Conservation (phyloP, 2,329 filamentous ascomycete genomes). For the Drechslerella dactyloides region DNA sequence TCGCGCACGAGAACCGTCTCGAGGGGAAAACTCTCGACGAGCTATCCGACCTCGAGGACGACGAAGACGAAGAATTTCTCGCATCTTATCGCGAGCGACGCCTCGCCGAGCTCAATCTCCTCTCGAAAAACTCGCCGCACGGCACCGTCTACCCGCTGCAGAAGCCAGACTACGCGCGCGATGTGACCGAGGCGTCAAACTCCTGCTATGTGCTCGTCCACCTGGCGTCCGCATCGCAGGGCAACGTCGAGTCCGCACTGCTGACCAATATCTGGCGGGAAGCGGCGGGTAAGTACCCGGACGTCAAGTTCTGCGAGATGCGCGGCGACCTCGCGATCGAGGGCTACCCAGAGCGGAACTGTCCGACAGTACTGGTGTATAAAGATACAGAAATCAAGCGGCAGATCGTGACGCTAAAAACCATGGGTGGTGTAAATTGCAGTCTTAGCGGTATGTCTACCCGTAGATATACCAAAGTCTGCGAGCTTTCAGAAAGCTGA, state of each 20-base stretch:
- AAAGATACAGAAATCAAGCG: constrained; percentile 88
- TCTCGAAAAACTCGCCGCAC: constrained; percentile 79
- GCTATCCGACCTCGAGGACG: constrained; percentile 88
- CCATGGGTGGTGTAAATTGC: constrained; percentile 74
- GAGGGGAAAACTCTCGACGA: constrained; percentile 96
- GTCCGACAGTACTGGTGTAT: constrained; percentile 91
- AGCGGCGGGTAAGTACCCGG: constrained; percentile 82
- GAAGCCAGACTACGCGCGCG: constrained; percentile 88
- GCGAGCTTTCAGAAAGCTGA: constrained; percentile 1
- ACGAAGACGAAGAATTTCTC: constrained; percentile 91
- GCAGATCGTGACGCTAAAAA: constrained; percentile 87
- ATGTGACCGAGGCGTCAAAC: constrained; percentile 88
- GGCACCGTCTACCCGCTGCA: constrained; percentile 91
- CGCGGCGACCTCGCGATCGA: constrained; percentile 91
- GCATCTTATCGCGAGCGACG: constrained; percentile 85
- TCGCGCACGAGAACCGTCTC: constrained; percentile 88
- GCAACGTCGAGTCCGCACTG: constrained; percentile 81
- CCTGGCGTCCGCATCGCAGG: constrained; percentile 75
- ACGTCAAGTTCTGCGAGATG: constrained; percentile 98
- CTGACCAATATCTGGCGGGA: constrained; percentile 85
- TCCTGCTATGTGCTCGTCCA: constrained; percentile 57
- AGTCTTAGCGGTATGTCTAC: constrained; percentile 64
- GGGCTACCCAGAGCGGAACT: constrained; percentile 92
- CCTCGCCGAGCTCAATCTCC: constrained; percentile 76
- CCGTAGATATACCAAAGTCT: background rate